Evolutionary conservation across 2,329 filamentous ascomycete species (phyloP).

Genomic region (Teratosphaeria nubilosa): DNA sequence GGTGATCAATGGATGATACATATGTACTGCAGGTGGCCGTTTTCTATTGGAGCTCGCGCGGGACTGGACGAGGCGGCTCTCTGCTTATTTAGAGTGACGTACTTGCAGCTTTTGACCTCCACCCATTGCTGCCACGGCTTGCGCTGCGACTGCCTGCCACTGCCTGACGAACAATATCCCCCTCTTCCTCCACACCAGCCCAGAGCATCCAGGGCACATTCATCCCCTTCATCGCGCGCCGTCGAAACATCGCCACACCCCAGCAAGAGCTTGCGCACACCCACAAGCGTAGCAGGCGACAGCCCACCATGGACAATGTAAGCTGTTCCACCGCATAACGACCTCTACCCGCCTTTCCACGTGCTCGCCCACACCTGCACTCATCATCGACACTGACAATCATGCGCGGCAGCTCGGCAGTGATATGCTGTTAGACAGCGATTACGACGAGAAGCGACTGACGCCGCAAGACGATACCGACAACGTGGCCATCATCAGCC

Average conservation of each 20-base stretch:
- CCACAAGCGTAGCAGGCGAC: not conserved
- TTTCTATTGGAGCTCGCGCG: not conserved
- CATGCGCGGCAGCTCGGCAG: slow-evolving; percentile 40
- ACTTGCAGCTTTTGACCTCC: not conserved
- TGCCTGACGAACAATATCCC: not conserved
- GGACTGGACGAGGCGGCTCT: not conserved
- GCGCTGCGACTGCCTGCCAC: not conserved
- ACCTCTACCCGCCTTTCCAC: not conserved
- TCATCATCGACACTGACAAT: not conserved
- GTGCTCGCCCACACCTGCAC: not conserved
- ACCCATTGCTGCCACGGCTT: not conserved
- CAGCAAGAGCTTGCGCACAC: not conserved
- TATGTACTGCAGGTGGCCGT: too few species aligned
- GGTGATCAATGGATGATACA: too few species aligned
- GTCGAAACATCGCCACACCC: not conserved
- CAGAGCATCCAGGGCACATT: not conserved
- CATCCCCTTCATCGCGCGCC: not conserved
- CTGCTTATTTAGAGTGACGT: not conserved
- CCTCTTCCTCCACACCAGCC: not conserved
- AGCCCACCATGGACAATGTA: slow-evolving; percentile 1
- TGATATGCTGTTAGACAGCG: slow-evolving; percentile 54
- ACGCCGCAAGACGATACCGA: slow-evolving; percentile 27
- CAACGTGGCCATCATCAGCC: slow-evolving; percentile 50
- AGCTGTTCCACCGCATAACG: not conserved
- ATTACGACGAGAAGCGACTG: slow-evolving; percentile 50